Conservation (phyloP, 352 stramenopile genomes). For the Albugo laibachii region DNA sequence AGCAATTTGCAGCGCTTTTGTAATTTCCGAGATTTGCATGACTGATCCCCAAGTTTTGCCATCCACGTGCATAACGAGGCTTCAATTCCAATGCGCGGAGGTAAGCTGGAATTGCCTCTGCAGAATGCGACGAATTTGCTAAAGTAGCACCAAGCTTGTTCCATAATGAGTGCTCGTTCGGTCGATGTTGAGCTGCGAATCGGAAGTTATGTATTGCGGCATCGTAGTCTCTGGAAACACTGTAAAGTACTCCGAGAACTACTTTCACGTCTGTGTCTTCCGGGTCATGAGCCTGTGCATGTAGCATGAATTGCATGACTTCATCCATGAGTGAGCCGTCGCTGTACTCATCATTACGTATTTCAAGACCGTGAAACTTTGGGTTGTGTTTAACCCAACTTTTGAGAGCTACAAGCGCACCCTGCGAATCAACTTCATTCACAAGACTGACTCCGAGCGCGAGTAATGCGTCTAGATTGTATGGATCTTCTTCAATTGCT, state of each 20-base stretch:
- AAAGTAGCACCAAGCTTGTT: slow-evolving; percentile 96
- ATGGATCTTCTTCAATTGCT: slow-evolving; percentile 88
- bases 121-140: slow-evolving; percentile 86
- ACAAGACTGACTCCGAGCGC: slow-evolving; percentile 90
- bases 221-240: slow-evolving; percentile 93
- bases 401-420: slow-evolving; percentile 85
- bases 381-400: slow-evolving; percentile 94
- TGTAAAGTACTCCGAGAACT: slow-evolving; percentile 94
- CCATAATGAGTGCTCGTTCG: slow-evolving; percentile 92
- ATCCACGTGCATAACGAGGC: slow-evolving; percentile 91
- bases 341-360: slow-evolving; percentile 73
- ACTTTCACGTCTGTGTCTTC: slow-evolving; percentile 69
- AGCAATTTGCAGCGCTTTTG: slow-evolving; percentile 89
- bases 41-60: slow-evolving; percentile 96
- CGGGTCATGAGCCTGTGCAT: slow-evolving; percentile 61
- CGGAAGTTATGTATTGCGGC: slow-evolving; percentile 82
- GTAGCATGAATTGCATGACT: slow-evolving; percentile 88
- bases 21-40: slow-evolving; percentile 93
- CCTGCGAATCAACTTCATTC: slow-evolving; percentile 91
- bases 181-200: slow-evolving; percentile 47
- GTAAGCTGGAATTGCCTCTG: slow-evolving; percentile 87
- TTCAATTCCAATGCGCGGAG: slow-evolving; percentile 87
- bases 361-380: slow-evolving; percentile 89
- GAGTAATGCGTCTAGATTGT: slow-evolving; percentile 85
- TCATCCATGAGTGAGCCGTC: slow-evolving; percentile 83